Percentiles rank a stretch among this genome's conserved stretches.
These are phyloP conservation scores for Ustilago bromivora DNA, from an alignment of 1,284 basidiomycete genomes.

Conservation along the genomic window DNA sequence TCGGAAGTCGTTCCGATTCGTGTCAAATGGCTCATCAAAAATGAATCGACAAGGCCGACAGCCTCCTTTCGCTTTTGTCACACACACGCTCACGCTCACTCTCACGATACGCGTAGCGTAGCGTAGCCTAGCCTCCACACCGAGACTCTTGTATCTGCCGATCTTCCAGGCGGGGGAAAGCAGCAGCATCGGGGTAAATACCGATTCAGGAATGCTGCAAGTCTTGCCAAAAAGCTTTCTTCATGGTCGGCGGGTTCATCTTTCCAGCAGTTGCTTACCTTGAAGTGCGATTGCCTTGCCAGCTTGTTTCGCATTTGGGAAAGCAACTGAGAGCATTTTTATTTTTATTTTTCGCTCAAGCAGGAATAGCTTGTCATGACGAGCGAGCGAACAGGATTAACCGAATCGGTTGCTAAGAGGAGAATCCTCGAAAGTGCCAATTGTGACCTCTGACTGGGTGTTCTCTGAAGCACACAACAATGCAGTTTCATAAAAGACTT, in stretches of 20 bases:
- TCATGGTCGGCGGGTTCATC: neutral
- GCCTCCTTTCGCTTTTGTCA: neutral
- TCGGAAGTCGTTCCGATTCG: conserved; percentile 3
- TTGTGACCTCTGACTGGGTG: too few relatives aligned
- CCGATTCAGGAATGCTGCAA: neutral
- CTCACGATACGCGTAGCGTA: conserved; percentile 25
- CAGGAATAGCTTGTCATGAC: neutral
- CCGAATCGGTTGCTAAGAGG: too few relatives aligned
- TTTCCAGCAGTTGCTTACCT: neutral
- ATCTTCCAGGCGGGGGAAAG: neutral
- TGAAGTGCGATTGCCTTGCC: too few relatives aligned
- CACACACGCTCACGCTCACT: too few relatives aligned
- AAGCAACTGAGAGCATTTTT: conserved; percentile 6
- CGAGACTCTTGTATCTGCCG: neutral
- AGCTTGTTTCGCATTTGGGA: conserved; percentile 4
- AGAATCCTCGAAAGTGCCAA: too few relatives aligned
- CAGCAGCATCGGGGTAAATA: neutral
- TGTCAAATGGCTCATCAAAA: conserved; percentile 19
- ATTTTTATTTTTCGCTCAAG: conserved; percentile 9
- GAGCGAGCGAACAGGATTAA: conserved; percentile 9
- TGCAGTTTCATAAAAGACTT: too few relatives aligned
- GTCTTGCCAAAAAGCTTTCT: neutral
- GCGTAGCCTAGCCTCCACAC: conserved; percentile 21
- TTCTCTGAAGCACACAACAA: too few relatives aligned
- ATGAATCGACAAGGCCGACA: neutral